Base-by-base conservation (phyloP, 345 rosid species). In the Lepidium africanum region DNA sequence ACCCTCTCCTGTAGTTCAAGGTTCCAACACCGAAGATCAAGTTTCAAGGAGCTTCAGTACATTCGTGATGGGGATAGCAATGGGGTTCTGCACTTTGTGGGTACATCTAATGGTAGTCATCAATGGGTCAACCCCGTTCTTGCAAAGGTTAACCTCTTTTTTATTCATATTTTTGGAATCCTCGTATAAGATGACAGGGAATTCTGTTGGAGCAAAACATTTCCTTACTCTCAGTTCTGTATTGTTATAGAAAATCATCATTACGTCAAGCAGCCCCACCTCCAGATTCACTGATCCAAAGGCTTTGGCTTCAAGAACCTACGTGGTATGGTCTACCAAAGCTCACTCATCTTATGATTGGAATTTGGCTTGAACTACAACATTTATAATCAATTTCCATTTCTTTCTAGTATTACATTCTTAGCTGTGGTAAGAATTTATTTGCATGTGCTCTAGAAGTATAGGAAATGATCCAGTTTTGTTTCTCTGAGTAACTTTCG, bases 21-120 rank as follows among this genome's bases (percentile, higher is more conserved):
- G 71, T 85, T 83, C 78, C 91, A 87, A 45, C 93, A 91, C 56
- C 84, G 97, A 62, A 81, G 84, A 47, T 91, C 99, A 16, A 89
- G 97, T 82, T 94, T 76, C 69, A 91, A 91, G 85, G 97, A 94
- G 85, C 96, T 86, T 45, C 99, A 86, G 75, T 87, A 89, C 82
- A 89, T 91, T 69, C 87, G 96, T 71, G 93, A 91, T 71, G 99
- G 99, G n/a, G 99, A 91, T 76, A 86, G 89, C 85, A 94, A 91
- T 69, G 99, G 99, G 65, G 94, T 94, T 50, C 70, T 94, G 54
- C 82, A 86, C 84, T 87, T 79, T 54, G 83, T 90, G 15, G 99
- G 97, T 69, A 94, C 97, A 36, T 91, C 94, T 15, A 91, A 85
- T 11, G 92, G 99, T 56, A 73, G 87, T 73, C 99, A 94, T 81